A percentile compares a stretch with the other conserved stretches of the same genome.
Conservation (phyloP, 169 alveolate genomes). For the Blepharisma undulans region DNA sequence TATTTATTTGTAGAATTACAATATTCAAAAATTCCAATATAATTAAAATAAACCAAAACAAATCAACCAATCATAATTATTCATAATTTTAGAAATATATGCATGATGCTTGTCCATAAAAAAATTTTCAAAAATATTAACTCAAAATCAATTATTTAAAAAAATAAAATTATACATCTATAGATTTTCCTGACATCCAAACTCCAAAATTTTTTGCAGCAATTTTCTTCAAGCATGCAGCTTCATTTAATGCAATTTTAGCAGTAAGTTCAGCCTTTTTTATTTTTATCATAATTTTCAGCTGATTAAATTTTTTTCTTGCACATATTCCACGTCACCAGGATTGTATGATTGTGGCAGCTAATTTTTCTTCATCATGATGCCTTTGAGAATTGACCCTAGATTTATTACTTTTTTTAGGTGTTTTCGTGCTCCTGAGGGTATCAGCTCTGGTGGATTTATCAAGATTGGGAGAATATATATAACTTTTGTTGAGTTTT, state of each 20-base stretch:
- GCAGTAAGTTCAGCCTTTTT: background rate
- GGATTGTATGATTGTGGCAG: background rate
- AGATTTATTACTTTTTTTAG: background rate
- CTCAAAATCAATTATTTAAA: background rate
- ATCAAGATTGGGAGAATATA: background rate
- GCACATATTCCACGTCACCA: background rate
- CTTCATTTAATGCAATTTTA: background rate
- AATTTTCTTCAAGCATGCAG: background rate
- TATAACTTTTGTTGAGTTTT: background rate
- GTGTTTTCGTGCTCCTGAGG: background rate
- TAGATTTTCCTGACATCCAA: background rate
- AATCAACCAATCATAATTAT: background rate
- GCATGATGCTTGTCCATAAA: too few relatives aligned
- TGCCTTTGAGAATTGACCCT: background rate
- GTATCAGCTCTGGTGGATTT: background rate
- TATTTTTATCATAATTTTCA: background rate
- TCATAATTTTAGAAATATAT: background rate
- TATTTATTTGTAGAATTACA: too few relatives aligned
- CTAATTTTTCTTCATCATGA: background rate
- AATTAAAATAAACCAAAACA: background rate
- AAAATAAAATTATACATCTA: background rate
- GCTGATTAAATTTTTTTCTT: background rate
- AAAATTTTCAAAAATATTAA: too few relatives aligned
- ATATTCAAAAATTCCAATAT: too few relatives aligned
- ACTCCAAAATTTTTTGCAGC: background rate